Evolutionary conservation across 176 grass and related monocot genomes (phyloP).

Genomic region (Phoenix dactylifera): DNA sequence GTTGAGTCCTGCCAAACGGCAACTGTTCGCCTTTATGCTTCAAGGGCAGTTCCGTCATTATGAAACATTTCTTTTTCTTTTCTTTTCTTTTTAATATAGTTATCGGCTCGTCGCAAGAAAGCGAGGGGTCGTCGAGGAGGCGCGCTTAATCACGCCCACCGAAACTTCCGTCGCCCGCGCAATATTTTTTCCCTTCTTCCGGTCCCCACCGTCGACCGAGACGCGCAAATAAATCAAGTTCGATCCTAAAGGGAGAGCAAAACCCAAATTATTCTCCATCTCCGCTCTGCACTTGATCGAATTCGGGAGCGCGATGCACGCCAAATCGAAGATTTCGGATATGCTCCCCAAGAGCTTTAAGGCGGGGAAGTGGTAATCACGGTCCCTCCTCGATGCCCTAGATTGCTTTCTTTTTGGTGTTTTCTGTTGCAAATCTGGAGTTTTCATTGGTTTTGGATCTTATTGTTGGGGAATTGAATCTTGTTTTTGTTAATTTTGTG

Average conservation of each 20-base stretch:
- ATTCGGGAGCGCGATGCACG: conserved; percentile 14
- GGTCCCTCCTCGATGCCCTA: background rate
- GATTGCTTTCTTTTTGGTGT: background rate
- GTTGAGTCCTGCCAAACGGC: background rate
- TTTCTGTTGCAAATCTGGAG: background rate
- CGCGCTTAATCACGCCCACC: too few species aligned
- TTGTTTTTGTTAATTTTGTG: too few species aligned
- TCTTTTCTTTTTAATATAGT: background rate
- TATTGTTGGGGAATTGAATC: background rate
- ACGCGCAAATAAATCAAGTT: too few species aligned
- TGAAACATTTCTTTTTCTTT: background rate
- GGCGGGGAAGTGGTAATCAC: conserved; percentile 72
- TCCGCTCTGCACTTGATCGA: background rate
- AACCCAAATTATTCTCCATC: too few species aligned
- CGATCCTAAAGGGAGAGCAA: too few species aligned
- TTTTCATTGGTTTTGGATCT: background rate
- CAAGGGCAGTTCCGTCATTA: conserved; percentile 18
- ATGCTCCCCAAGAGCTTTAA: conserved; percentile 90
- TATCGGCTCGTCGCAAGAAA: conserved; percentile 6
- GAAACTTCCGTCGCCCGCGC: too few species aligned
- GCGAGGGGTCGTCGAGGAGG: too few species aligned
- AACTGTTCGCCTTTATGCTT: background rate
- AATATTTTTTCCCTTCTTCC: too few species aligned
- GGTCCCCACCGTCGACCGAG: too few species aligned
- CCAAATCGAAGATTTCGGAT: conserved; percentile 59